These are phyloP conservation scores for Tetragonia tetragonoides DNA, from an alignment of 148 eudicot species.

Conservation along the genomic window DNA sequence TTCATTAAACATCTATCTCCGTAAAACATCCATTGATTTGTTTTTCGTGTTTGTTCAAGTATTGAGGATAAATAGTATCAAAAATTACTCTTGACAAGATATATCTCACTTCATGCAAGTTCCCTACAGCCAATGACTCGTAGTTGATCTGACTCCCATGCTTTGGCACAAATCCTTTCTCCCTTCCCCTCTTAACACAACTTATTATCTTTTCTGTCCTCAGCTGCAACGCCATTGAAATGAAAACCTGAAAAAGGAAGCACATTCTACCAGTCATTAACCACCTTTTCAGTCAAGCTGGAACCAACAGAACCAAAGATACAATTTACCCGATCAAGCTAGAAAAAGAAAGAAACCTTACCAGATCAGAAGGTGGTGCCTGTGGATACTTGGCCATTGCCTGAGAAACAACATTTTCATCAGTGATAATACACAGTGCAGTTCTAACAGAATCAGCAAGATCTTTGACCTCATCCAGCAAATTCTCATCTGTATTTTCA, in stretches of 20 bases:
- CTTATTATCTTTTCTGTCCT: slow-evolving; percentile 27
- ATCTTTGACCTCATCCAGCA: slow-evolving; percentile 25
- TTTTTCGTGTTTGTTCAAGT: slow-evolving; percentile 9
- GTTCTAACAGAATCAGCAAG: slow-evolving; percentile 26
- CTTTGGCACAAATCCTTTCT: slow-evolving; percentile 23
- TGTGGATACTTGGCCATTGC: slow-evolving; percentile 36
- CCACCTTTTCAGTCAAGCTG: neutral
- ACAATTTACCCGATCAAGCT: neutral
- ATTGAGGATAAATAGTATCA: slow-evolving; percentile 29
- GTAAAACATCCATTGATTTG: neutral
- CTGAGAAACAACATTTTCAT: slow-evolving; percentile 23
- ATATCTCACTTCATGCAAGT: slow-evolving; percentile 27
- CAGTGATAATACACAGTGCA: slow-evolving; percentile 29
- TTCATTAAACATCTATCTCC: neutral
- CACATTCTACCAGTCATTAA: neutral
- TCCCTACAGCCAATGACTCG: slow-evolving; percentile 27
- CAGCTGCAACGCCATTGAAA: slow-evolving; percentile 26
- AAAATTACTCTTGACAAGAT: slow-evolving; percentile 31
- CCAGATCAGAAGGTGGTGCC: slow-evolving; percentile 31
- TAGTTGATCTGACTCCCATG: slow-evolving; percentile 26
- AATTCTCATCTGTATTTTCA: neutral
- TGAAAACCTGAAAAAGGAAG: slow-evolving; percentile 25
- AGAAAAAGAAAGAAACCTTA: neutral
- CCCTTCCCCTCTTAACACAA: slow-evolving; percentile 27
- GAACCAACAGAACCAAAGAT: neutral